Evolutionary conservation across 805 yeast species (phyloP).

Genomic region (Yarrowia osloensis): DNA sequence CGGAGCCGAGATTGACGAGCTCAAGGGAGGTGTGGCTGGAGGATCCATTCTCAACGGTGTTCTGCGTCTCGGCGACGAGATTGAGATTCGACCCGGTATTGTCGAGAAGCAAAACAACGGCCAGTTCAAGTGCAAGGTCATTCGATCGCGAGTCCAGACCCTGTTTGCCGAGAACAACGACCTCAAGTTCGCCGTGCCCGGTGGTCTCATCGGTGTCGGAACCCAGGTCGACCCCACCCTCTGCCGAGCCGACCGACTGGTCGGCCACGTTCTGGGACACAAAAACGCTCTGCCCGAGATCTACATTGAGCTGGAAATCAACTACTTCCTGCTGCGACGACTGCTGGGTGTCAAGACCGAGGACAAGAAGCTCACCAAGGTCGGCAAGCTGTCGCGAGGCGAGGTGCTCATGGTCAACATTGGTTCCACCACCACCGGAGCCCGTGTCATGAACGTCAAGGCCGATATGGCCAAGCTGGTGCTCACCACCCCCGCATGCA

Average conservation of each 20-base stretch:
- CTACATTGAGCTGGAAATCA: conserved; percentile 95
- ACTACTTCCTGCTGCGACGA: conserved; percentile 94
- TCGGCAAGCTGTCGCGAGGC: conserved; percentile 87
- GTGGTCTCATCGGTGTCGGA: conserved; percentile 99
- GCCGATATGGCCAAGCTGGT: conserved; percentile 99
- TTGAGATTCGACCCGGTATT: conserved; percentile 98
- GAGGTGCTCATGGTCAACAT: conserved; percentile 99
- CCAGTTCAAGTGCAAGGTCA: conserved; percentile 92
- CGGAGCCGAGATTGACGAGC: conserved; percentile 94
- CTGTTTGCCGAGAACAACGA: conserved; percentile 97
- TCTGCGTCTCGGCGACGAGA: conserved; percentile 94
- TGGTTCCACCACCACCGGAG: conserved; percentile 99
- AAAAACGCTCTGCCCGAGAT: conserved; percentile 94
- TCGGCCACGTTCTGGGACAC: conserved; percentile 98
- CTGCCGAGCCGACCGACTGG: conserved; percentile 98
- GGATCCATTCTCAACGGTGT: conserved; percentile 98
- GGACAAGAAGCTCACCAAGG: conserved; percentile 95
- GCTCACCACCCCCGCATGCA: conserved; percentile 97
- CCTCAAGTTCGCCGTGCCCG: conserved; percentile 98
- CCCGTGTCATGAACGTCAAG: conserved; percentile 94
- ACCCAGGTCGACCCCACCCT: conserved; percentile 98
- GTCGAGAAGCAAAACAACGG: conserved; percentile 89
- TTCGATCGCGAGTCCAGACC: conserved; percentile 89
- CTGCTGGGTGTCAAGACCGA: conserved; percentile 97
- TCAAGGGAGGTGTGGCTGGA: conserved; percentile 99